Base-by-base conservation (phyloP, 1,284 basidiomycete species). In the Ustilago hordei region DNA sequence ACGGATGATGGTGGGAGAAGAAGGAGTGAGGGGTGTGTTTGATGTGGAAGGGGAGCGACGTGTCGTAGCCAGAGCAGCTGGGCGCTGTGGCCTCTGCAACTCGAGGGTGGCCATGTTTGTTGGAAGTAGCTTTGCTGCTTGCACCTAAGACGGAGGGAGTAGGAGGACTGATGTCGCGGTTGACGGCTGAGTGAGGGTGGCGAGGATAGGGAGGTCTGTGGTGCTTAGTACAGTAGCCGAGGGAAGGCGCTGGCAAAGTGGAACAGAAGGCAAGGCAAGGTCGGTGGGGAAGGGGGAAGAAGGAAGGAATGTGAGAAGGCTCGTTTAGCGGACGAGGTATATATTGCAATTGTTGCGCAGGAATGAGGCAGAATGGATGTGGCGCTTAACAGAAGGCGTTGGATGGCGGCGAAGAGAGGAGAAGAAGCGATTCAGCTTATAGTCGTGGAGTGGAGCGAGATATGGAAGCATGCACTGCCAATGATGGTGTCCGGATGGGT, bases 1-100 rank as follows among this genome's bases (percentile, higher is more conserved):
- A 60, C 75, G 70, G 41, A 78, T 74, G 68, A 78, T 74, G 64
- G 64, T 68, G 48, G 71, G 71, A 3, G 75, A 71, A 3, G 59
- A 54, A 19, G 71, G 75, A 7, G 59, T 55, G 38, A 56, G 55
- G 13, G 65, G 52, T 8, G 39, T 28, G 13, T 17, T 55, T 3
- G 60, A 35, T 39, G 43, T 32, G 31, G 63, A 62, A 3, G 59
- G 35, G 9, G 66, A 74, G 13, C 48, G 60, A 35, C 50, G 61
- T 43, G 48, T 7, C 8, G 50, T 39, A 43, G 50, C 35, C 36
- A 19, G 15, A 38, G 63, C 23, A 35, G 56, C 31, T 17, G 58
- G 60, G 50, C 64, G 72, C 48, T 64, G 64, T 9, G 73, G 73
- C 36, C 54, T 67, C 19, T 67, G 68, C 55, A 67, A 32, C 28